Evolutionary conservation across 768 basidiomycete genomes (phyloP).

Genomic region (Terana coerulea): DNA sequence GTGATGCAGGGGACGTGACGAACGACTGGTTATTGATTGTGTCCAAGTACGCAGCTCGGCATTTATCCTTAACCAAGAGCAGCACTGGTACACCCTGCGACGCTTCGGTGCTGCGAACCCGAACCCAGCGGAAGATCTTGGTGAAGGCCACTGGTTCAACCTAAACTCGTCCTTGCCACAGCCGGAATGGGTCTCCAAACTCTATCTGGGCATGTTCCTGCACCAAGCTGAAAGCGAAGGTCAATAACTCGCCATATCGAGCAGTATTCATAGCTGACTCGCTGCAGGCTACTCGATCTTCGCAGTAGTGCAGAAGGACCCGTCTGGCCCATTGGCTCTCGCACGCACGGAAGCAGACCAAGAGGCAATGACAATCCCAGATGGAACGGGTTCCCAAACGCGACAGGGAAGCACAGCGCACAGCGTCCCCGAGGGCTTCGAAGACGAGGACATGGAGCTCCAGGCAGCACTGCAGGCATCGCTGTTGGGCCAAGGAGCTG

Average conservation of each 20-base stretch:
- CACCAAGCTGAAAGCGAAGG: conserved; percentile 87
- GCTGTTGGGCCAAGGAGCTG: conserved; percentile 33
- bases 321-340: conserved; percentile 47
- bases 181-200: conserved; percentile 82
- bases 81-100: conserved; percentile 89
- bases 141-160: conserved; percentile 81
- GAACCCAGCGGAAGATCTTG: conserved; percentile 39
- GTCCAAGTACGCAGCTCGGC: conserved; percentile 69
- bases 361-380: conserved; percentile 60
- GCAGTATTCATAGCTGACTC: not conserved
- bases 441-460: conserved; percentile 84
- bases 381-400: conserved; percentile 25
- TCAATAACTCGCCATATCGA: conserved; percentile 18
- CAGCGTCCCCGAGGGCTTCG: conserved; percentile 38
- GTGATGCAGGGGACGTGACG: not conserved
- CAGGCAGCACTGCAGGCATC: conserved; percentile 88
- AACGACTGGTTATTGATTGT: not conserved
- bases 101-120: conserved; percentile 60
- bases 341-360: conserved; percentile 70
- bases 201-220: conserved; percentile 82
- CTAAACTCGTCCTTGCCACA: conserved; percentile 67
- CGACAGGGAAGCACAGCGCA: conserved; percentile 10
- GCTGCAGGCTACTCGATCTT: conserved; percentile 75
- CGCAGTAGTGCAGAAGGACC: conserved; percentile 63
- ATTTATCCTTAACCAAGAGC: conserved; percentile 81